Conservation (phyloP, 2,329 filamentous ascomycete species). For the Fusarium pininemorale region DNA sequence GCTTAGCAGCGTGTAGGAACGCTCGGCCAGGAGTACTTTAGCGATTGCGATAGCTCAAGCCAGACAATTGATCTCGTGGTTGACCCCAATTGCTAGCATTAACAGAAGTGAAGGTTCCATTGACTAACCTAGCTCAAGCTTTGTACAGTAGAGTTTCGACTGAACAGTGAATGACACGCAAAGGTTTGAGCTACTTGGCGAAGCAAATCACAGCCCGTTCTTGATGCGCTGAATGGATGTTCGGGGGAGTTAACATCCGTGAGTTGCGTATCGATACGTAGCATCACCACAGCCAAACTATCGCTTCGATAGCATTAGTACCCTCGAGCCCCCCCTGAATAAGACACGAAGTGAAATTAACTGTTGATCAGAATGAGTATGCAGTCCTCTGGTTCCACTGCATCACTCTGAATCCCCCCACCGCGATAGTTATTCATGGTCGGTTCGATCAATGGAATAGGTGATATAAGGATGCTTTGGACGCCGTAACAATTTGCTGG, state of each 20-base stretch:
- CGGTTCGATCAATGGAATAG: background rate
- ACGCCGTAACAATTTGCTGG: background rate
- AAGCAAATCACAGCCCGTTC: background rate
- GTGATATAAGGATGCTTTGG: background rate
- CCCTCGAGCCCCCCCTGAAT: background rate
- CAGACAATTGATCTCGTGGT: background rate
- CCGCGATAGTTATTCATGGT: background rate
- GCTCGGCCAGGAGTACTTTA: background rate
- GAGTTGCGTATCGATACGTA: background rate
- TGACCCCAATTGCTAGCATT: no score
- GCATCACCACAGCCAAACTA: background rate
- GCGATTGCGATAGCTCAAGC: background rate
- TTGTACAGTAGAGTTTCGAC: background rate
- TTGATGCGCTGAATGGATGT: background rate
- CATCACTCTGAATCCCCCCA: background rate
- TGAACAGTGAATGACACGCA: background rate
- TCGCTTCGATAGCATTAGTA: no score
- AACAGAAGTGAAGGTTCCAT: background rate
- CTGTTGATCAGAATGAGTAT: background rate
- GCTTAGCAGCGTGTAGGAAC: background rate
- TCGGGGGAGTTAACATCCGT: rapidly evolving
- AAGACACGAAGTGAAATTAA: background rate
- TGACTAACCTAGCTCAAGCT: background rate
- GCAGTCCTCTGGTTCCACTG: background rate
- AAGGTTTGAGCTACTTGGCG: background rate